A percentile compares a stretch with the other conserved stretches of the same genome.
These are phyloP conservation scores for Globisporangium middletonii DNA, from an alignment of 352 stramenopile species.

Conservation along the genomic window DNA sequence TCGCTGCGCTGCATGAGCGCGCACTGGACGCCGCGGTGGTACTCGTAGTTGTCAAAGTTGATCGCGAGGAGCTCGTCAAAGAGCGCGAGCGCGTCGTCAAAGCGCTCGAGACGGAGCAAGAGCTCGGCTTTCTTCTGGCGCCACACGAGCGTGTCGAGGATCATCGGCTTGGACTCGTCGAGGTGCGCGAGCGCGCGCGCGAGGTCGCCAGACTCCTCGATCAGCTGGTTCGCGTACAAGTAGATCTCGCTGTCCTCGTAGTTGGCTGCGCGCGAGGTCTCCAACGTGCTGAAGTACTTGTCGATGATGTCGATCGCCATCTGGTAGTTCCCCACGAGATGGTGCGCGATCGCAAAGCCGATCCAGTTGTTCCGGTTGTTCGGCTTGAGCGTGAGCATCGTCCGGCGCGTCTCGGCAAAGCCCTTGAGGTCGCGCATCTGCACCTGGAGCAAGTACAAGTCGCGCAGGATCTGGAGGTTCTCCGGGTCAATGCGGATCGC, in stretches of 20 bases:
- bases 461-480: slow-evolving; percentile 96
- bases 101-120: slow-evolving; percentile 54
- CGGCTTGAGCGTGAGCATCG: slow-evolving; percentile 91
- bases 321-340: slow-evolving; percentile 90
- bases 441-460: slow-evolving; percentile 96
- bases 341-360: slow-evolving; percentile 94
- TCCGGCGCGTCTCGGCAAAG: slow-evolving; percentile 92
- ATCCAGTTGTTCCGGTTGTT: slow-evolving; percentile 97
- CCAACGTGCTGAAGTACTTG: slow-evolving; percentile 91
- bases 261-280: slow-evolving; percentile 36
- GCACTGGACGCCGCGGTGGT: slow-evolving; percentile 83
- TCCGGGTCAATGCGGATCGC: slow-evolving; percentile 95
- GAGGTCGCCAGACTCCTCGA: slow-evolving; percentile 88
- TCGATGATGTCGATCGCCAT: slow-evolving; percentile 95
- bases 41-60: slow-evolving; percentile 91
- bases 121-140: slow-evolving; percentile 75
- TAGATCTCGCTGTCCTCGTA: slow-evolving; percentile 97
- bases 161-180: slow-evolving; percentile 63
- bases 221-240: slow-evolving; percentile 93
- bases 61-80: slow-evolving; percentile 77
- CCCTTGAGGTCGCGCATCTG: slow-evolving; percentile 88
- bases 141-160: slow-evolving; percentile 72
- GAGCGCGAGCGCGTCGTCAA: slow-evolving; percentile 52
- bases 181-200: slow-evolving; percentile 83
- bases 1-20: slow-evolving; percentile 56